Evolutionary conservation across 805 yeast genomes (phyloP), one percentile per base, ranked within the genome.

Genomic region (Metschnikowia aberdeeniae): DNA sequence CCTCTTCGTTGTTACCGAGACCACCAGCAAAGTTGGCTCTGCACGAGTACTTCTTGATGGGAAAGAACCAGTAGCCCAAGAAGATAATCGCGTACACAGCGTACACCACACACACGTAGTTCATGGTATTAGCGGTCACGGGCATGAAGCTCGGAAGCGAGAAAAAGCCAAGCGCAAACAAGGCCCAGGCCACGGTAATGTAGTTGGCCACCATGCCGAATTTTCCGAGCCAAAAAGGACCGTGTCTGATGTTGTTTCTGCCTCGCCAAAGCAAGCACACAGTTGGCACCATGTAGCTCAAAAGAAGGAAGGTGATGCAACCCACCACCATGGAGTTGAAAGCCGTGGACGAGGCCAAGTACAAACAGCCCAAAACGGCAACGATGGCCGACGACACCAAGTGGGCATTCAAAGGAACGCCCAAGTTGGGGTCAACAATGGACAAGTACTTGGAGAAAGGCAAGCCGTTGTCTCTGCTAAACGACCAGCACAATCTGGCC

Each of bases 21-120:
- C 76, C 76, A 14, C 75, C 75, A 19, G 75, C 75, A 51, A 71
- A 71, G 33, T 55, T 54, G 42, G 62, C 67, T 52, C 69, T 61
- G 53, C 73, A 66, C 34, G 68, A 58, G 55, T 58, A 68, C 22
- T 58, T 61, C 49, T 62, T 64, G 47, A 67, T 57, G 31, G 75
- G 75, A 62, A 68, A 70, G 56, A 59, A 70, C 74, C 75, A 70
- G 58, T 68, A 70, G 22, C 56, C 70, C 50, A 68, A 49, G 9
- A 68, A 58, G 58, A 64, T 65, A 22, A 64, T 48, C 14, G 66
- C 50, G 53, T 67, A 69, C 31, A 64, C 59, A 1, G 48, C 66
- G 40, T 58, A 55, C 31, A 61, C 65, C 11, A 48, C 65, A 30
- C 57, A 52, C 26, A 58, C 62, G 44, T 61, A 61, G 58, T 61